Conservation (phyloP, 2,329 filamentous ascomycete species). For the Colletotrichum abscissum region DNA sequence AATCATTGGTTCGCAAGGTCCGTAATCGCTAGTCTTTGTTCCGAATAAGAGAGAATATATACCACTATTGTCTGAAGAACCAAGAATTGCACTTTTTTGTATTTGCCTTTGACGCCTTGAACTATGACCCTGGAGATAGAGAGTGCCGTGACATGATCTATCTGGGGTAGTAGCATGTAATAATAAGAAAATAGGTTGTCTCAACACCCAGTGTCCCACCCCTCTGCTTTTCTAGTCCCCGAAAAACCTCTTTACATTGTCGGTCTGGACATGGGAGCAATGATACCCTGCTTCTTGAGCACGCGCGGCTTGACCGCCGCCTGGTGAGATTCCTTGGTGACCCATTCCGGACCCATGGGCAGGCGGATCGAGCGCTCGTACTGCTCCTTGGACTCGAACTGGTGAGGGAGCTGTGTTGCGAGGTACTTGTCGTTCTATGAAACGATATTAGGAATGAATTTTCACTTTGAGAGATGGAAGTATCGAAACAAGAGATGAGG, state of each 20-base stretch:
- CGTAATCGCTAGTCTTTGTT: slow-evolving; percentile 5
- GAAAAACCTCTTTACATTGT: slow-evolving; percentile 43
- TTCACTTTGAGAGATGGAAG: no score
- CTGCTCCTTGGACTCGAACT: slow-evolving; percentile 88
- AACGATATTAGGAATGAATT: no score
- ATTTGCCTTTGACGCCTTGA: background rate
- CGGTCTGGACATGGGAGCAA: slow-evolving; percentile 88
- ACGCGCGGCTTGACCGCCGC: slow-evolving; percentile 88
- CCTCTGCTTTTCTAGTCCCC: background rate
- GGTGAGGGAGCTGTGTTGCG: slow-evolving; percentile 84
- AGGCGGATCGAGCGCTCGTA: slow-evolving; percentile 90
- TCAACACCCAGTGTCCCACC: background rate
- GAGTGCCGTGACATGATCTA: background rate
- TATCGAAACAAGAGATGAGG: no score
- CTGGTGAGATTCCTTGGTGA: slow-evolving; percentile 96
- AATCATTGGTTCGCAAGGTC: background rate
- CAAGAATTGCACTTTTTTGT: background rate
- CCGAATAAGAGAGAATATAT: background rate
- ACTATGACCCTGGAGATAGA: background rate
- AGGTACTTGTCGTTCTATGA: slow-evolving; percentile 85
- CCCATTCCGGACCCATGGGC: slow-evolving; percentile 94
- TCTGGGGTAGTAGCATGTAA: background rate
- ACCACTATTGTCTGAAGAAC: background rate
- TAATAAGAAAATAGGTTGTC: background rate
- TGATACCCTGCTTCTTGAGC: slow-evolving; percentile 90